phyloP scores from a whole-genome alignment of 805 yeast species.

The Cyberlindnera maclurae region DNA sequence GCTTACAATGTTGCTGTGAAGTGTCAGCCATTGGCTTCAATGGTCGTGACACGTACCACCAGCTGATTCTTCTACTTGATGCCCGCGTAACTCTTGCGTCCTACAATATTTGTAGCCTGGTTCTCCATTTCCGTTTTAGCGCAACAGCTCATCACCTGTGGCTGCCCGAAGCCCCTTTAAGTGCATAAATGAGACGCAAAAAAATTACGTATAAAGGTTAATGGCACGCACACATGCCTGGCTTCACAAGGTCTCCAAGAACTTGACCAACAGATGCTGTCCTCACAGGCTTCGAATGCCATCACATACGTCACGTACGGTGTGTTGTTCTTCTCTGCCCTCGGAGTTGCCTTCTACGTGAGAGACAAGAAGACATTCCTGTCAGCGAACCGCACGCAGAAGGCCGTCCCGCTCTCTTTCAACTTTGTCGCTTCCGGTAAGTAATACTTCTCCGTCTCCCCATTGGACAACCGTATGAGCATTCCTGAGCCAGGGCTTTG shows the following conservation, averaged over 20 bases:
- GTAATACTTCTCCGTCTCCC: conserved; percentile 28
- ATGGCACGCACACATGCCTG: neutral
- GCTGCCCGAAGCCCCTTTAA: no score
- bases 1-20: no score
- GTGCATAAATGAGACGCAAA: no score
- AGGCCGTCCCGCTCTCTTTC: conserved; percentile 72
- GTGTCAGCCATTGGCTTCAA: no score
- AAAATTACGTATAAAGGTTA: no score
- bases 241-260: neutral
- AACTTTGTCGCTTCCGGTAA: conserved; percentile 88
- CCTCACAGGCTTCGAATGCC: conserved; percentile 53
- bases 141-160: no score
- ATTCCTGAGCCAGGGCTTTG: conserved; percentile 3
- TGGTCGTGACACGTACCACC: no score
- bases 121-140: no score
- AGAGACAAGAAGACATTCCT: conserved; percentile 46
- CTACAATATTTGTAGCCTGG: no score
- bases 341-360: conserved; percentile 52
- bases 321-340: conserved; percentile 45
- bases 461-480: neutral
- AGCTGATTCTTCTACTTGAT: no score
- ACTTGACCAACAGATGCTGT: conserved; percentile 23
- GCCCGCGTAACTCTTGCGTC: no score
- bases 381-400: conserved; percentile 74
- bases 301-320: conserved; percentile 57